Conservation (phyloP, 2,329 filamentous ascomycete species). For the Trichoderma koningiopsis region DNA sequence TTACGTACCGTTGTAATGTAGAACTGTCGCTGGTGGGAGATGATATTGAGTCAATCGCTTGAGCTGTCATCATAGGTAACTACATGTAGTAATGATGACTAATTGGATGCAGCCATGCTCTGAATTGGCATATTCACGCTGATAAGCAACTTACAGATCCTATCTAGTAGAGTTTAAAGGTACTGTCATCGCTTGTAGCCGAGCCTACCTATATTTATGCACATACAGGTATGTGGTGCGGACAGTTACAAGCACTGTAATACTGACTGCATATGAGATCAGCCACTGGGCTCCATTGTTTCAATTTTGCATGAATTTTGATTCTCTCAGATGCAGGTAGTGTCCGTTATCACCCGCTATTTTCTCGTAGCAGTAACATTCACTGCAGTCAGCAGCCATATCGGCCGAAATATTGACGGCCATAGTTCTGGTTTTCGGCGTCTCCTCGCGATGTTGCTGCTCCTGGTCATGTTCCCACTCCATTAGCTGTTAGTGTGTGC, state of each 20-base stretch:
- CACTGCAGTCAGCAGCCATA: not conserved
- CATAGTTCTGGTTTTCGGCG: not conserved
- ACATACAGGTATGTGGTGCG: not conserved
- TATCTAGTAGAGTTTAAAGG: not conserved
- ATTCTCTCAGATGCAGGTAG: not conserved
- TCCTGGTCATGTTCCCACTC: not conserved
- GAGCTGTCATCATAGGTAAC: not conserved
- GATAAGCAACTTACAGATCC: not conserved
- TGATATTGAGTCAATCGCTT: not conserved
- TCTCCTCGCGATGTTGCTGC: not conserved
- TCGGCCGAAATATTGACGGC: not conserved
- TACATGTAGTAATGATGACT: not conserved
- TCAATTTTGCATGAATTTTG: not conserved
- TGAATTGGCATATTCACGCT: not conserved
- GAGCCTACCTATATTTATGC: no score
- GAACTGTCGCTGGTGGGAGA: not conserved
- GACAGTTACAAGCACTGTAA: not conserved
- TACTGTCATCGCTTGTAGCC: no score
- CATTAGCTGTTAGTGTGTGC: not conserved
- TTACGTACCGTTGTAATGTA: not conserved
- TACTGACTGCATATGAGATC: not conserved
- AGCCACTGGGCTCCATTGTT: not conserved
- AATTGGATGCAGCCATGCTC: not conserved
- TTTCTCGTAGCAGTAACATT: not conserved
- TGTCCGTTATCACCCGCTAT: not conserved